Evolutionary conservation across 1,284 basidiomycete genomes (phyloP).

Genomic region (Irpex sp.): DNA sequence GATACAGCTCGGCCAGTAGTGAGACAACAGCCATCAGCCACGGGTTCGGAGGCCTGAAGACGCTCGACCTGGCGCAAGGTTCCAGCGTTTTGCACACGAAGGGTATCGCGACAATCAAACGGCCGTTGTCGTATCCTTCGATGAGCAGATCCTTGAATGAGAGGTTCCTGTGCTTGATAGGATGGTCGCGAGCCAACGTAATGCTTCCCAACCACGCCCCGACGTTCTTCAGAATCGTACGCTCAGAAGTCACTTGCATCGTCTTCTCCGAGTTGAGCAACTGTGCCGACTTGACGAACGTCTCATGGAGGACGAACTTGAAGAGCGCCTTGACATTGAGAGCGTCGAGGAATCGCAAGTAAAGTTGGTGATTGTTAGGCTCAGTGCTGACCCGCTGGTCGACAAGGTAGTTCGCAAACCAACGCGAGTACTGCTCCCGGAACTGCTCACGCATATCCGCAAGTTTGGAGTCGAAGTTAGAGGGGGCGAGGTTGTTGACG

Average conservation of each 20-base stretch:
- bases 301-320: conserved; percentile 89
- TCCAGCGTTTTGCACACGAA: conserved; percentile 98
- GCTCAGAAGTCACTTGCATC: conserved; percentile 81
- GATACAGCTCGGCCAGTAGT: conserved; percentile 93
- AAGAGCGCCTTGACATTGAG: conserved; percentile 65
- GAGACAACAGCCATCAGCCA: conserved; percentile 97
- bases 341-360: conserved; percentile 89
- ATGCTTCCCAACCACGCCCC: conserved; percentile 94
- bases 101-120: conserved; percentile 93
- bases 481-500: conserved; percentile 95
- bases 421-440: conserved; percentile 79
- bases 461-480: conserved; percentile 88
- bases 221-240: conserved; percentile 89
- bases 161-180: conserved; percentile 91
- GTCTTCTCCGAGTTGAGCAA: conserved; percentile 94
- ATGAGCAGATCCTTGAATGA: conserved; percentile 96
- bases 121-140: conserved; percentile 92
- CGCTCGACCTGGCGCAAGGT: conserved; percentile 83
- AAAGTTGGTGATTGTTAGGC: conserved; percentile 95
- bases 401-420: conserved; percentile 98
- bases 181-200: conserved; percentile 89
- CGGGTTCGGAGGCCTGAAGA: conserved; percentile 96
- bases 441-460: conserved; percentile 82
- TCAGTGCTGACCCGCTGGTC: conserved; percentile 95
- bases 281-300: conserved; percentile 80